These are phyloP conservation scores for Plenodomus tracheiphilus DNA, from an alignment of 2,329 filamentous ascomycete species.

Conservation along the genomic window DNA sequence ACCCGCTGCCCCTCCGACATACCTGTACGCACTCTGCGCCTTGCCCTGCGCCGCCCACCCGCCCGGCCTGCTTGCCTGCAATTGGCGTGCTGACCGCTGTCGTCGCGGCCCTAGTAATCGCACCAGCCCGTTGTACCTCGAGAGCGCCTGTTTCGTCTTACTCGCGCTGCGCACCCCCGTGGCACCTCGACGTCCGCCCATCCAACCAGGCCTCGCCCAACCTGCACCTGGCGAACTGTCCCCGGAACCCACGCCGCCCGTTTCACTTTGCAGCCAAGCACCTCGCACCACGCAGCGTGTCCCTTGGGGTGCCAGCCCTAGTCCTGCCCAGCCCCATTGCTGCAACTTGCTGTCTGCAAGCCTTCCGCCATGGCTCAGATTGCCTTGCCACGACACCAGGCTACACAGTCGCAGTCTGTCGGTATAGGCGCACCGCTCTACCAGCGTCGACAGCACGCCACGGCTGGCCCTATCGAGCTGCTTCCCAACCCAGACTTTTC, in stretches of 20 bases:
- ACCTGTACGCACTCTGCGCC: constrained; percentile 27
- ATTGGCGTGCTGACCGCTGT: constrained; percentile 36
- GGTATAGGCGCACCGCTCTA: constrained; percentile 43
- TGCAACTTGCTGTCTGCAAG: constrained; percentile 26
- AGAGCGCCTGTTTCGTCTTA: constrained; percentile 46
- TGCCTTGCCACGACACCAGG: constrained; percentile 46
- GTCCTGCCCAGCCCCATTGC: constrained; percentile 31
- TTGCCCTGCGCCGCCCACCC: constrained; percentile 7
- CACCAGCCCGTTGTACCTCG: constrained; percentile 38
- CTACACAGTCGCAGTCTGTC: constrained; percentile 42
- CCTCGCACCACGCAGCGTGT: constrained; percentile 23
- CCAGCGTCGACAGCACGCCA: constrained; percentile 39
- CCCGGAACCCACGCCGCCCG: constrained; percentile 25
- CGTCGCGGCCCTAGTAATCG: constrained; percentile 33
- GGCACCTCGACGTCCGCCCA: constrained; percentile 27
- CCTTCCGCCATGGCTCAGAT: constrained; percentile 42
- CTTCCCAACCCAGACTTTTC: constrained; percentile 54
- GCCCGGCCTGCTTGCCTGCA: constrained; percentile 15
- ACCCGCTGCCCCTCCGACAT: constrained; percentile 14
- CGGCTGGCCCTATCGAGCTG: constrained; percentile 47
- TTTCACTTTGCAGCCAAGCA: constrained; percentile 25
- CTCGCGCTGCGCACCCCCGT: constrained; percentile 37
- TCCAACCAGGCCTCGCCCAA: constrained; percentile 26
- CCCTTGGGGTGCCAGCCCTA: constrained; percentile 29
- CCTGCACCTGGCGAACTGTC: constrained; percentile 19